phyloP scores from a whole-genome alignment of 2,329 filamentous ascomycete species.

The Calonectria montana region DNA sequence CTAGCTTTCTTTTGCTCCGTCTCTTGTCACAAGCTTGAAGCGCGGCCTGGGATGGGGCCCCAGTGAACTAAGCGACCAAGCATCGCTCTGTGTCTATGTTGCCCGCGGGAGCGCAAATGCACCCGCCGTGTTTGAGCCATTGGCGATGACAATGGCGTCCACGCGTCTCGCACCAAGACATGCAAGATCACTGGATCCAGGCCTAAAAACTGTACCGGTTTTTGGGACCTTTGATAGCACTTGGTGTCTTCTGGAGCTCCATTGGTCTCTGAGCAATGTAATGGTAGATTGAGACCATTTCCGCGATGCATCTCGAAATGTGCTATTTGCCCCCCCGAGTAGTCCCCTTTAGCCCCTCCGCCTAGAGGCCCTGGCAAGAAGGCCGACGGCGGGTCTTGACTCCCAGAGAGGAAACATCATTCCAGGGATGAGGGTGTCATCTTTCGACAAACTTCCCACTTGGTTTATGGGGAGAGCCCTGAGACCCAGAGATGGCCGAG shows the following conservation, averaged over 20 bases:
- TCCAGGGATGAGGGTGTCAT: conserved; percentile 28
- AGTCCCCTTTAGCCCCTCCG: not conserved
- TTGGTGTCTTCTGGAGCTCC: conserved; percentile 17
- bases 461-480: conserved; percentile 33
- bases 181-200: conserved; percentile 18
- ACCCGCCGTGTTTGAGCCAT: conserved; percentile 21
- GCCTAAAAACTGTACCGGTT: conserved; percentile 8
- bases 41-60: conserved; percentile 7
- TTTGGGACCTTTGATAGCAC: conserved; percentile 28
- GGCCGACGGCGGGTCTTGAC: conserved; percentile 7
- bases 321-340: conserved; percentile 1
- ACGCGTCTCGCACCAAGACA: conserved; percentile 31
- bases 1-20: conserved; percentile 20
- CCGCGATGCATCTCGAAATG: conserved; percentile 33
- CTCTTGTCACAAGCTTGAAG: conserved; percentile 15
- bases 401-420: conserved; percentile 26
- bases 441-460: conserved; percentile 20
- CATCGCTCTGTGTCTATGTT: conserved; percentile 23
- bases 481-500: conserved; percentile 25
- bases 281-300: conserved; percentile 37
- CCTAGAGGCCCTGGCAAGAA: conserved; percentile 5
- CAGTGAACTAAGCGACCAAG: conserved; percentile 27
- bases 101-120: conserved; percentile 8
- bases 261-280: conserved; percentile 36
- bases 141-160: conserved; percentile 25